Evolutionary conservation across 2,329 filamentous ascomycete species (phyloP).

Genomic region (Ophioceras dolichostomum): DNA sequence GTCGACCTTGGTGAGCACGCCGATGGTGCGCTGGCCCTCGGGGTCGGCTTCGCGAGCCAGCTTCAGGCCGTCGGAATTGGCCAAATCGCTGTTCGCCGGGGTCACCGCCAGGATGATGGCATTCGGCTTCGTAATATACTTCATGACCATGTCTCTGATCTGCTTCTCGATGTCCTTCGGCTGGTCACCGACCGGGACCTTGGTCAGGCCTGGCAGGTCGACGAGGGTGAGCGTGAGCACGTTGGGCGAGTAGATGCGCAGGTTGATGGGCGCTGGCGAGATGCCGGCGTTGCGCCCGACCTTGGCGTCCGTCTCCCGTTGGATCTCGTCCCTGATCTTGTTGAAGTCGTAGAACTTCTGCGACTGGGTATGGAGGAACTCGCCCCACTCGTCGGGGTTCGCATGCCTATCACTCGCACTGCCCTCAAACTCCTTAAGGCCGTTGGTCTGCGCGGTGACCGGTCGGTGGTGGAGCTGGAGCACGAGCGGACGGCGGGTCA

Average conservation of each 20-base stretch:
- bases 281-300: slow-evolving; percentile 95
- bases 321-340: slow-evolving; percentile 95
- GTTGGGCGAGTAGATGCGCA: slow-evolving; percentile 96
- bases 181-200: slow-evolving; percentile 96
- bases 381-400: slow-evolving; percentile 94
- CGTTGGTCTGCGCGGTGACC: slow-evolving; percentile 57
- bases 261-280: slow-evolving; percentile 92
- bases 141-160: slow-evolving; percentile 87
- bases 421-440: slow-evolving; percentile 53
- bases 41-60: slow-evolving; percentile 94
- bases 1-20: slow-evolving; percentile 92
- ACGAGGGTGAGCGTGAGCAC: slow-evolving; percentile 94
- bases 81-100: slow-evolving; percentile 93
- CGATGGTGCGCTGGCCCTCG: slow-evolving; percentile 86
- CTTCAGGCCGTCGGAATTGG: slow-evolving; percentile 96
- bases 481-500: slow-evolving; percentile 88
- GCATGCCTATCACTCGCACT: slow-evolving; percentile 70
- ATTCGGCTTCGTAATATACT: slow-evolving; percentile 98
- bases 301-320: slow-evolving; percentile 57
- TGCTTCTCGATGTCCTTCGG: slow-evolving; percentile 98
- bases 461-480: slow-evolving; percentile 95
- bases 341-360: slow-evolving; percentile 89
- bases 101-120: slow-evolving; percentile 96
- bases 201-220: slow-evolving; percentile 89
- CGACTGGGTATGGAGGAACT: slow-evolving; percentile 92